A percentile compares a stretch with the other conserved stretches of the same genome.
Conservation (phyloP, 148 eudicot species). For the Spergularia marina region DNA sequence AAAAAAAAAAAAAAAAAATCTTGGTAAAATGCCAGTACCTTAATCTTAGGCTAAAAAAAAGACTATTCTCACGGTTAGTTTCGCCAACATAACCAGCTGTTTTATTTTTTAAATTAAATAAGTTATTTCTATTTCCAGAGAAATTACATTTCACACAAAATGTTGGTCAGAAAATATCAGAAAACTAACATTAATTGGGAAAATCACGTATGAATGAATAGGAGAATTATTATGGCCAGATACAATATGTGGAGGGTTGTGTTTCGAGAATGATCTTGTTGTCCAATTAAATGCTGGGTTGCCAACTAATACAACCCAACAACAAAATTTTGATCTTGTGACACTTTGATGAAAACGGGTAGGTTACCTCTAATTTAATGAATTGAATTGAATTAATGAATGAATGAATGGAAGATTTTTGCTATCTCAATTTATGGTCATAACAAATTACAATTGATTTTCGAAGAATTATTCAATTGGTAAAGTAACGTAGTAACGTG, state of each 20-base stretch:
- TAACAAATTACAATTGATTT: no score
- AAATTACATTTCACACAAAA: background rate
- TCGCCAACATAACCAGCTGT: background rate
- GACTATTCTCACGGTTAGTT: no score
- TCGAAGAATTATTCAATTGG: no score
- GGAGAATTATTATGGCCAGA: background rate
- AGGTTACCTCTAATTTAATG: background rate
- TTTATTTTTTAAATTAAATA: background rate
- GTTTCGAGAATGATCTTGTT: slow-evolving; percentile 14
- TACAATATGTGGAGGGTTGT: background rate
- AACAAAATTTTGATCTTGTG: background rate
- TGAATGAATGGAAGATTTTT: background rate
- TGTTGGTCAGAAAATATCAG: background rate
- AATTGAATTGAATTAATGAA: background rate
- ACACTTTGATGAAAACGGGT: background rate
- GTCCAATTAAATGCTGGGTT: slow-evolving; percentile 2
- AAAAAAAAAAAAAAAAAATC: no score
- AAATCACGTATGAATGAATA: background rate
- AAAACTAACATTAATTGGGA: background rate
- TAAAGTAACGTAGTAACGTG: no score
- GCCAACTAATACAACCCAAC: slow-evolving; percentile 20
- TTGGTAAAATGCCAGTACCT: no score
- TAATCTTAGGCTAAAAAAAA: no score
- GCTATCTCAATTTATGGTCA: background rate
- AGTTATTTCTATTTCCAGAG: background rate